A percentile compares a stretch with the other conserved stretches of the same genome.
Evolutionary conservation across 2,329 filamentous ascomycete species (phyloP).

Genomic region (Aurifilum marmelostoma): DNA sequence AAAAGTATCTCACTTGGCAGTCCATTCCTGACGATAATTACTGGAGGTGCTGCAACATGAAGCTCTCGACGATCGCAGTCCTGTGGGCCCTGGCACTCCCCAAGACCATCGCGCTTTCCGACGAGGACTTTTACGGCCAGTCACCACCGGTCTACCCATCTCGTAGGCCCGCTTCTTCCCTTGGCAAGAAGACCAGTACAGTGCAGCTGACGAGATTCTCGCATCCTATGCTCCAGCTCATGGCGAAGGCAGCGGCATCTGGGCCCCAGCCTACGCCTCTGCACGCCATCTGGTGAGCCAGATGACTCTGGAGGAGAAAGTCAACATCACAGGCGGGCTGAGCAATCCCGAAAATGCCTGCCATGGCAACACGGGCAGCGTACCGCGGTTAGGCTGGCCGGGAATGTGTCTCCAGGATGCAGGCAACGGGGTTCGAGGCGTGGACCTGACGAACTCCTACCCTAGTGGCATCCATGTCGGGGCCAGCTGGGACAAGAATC

Average conservation of each 20-base stretch:
- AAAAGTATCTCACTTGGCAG: not conserved
- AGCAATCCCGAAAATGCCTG: constrained; percentile 52
- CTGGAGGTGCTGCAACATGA: constrained; percentile 1
- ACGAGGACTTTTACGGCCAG: constrained; percentile 27
- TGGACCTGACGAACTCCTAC: constrained; percentile 53
- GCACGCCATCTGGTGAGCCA: constrained; percentile 60
- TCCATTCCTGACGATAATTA: not conserved
- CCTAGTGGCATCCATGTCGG: constrained; percentile 53
- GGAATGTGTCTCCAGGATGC: constrained; percentile 55
- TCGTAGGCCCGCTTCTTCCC: constrained; percentile 28
- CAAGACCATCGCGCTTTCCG: constrained; percentile 9
- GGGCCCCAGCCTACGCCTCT: constrained; percentile 62
- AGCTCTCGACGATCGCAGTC: not conserved
- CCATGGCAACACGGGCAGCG: constrained; percentile 50
- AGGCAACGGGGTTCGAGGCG: constrained; percentile 51
- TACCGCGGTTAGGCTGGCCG: constrained; percentile 49
- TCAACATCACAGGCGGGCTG: constrained; percentile 50
- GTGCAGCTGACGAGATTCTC: not conserved
- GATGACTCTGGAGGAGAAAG: constrained; percentile 70
- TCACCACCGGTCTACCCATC: constrained; percentile 29
- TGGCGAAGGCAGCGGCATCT: constrained; percentile 42
- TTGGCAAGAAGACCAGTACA: not conserved
- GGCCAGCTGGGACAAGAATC: constrained; percentile 56
- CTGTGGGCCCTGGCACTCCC: constrained; percentile 3
- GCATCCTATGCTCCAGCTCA: constrained; percentile 19